A percentile compares a stretch with the other conserved stretches of the same genome.
Conservation (phyloP, 257 asterid genomes). For the Phtheirospermum japonicum region DNA sequence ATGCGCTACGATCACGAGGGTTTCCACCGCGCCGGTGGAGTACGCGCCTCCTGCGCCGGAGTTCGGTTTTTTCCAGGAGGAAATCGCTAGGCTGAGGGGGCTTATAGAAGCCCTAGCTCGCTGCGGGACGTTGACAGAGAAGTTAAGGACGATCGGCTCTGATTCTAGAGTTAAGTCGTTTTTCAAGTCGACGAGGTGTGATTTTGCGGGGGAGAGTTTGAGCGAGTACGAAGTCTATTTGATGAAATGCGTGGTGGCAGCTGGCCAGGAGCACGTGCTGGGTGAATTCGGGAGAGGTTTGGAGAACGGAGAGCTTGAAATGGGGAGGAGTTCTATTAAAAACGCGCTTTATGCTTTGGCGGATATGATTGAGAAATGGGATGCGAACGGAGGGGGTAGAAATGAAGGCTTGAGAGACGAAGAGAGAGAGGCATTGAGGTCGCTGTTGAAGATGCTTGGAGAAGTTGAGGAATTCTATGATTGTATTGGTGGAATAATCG, state of each 20-base stretch:
- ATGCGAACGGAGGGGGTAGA: slow-evolving; percentile 38
- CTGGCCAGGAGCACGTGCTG: slow-evolving; percentile 78
- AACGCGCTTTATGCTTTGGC: slow-evolving; percentile 78
- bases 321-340: slow-evolving; percentile 50
- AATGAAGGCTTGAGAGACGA: slow-evolving; percentile 36
- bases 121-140: slow-evolving; percentile 49
- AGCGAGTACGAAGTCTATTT: slow-evolving; percentile 56
- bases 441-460: slow-evolving; percentile 68
- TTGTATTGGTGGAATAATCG: slow-evolving; percentile 93
- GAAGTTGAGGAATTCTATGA: slow-evolving; percentile 88
- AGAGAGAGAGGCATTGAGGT: slow-evolving; percentile 53
- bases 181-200: slow-evolving; percentile 37
- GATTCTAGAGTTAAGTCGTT: slow-evolving; percentile 66
- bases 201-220: slow-evolving; percentile 46
- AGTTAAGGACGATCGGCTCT: slow-evolving; percentile 40
- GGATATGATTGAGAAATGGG: slow-evolving; percentile 84
- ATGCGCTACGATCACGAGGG: slow-evolving; percentile 40
- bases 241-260: slow-evolving; percentile 82
- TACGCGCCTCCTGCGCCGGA: slow-evolving; percentile 71
- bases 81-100: slow-evolving; percentile 56
- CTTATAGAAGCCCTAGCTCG: slow-evolving; percentile 41
- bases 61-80: slow-evolving; percentile 48
- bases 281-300: slow-evolving; percentile 40
- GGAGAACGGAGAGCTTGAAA: slow-evolving; percentile 33
- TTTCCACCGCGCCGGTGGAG: slow-evolving; percentile 77